These are phyloP conservation scores for Mycogone perniciosa DNA, from an alignment of 2,329 filamentous ascomycete genomes.

Conservation along the genomic window DNA sequence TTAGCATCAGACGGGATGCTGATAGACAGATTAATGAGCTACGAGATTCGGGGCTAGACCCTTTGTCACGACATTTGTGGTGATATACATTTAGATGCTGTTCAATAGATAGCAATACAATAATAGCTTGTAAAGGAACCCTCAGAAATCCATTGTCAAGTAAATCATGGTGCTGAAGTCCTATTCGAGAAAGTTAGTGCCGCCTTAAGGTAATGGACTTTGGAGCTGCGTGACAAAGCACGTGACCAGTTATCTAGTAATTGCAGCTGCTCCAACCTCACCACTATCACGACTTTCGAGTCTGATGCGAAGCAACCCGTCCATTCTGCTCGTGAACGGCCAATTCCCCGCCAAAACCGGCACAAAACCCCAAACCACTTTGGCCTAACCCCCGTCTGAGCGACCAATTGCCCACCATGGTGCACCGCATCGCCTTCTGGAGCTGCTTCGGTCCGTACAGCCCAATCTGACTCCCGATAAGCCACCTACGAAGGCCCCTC, in stretches of 20 bases:
- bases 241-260: conserved; percentile 4
- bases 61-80: too few species aligned
- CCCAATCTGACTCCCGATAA: neutral
- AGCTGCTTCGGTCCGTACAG: conserved; percentile 77
- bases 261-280: conserved; percentile 15
- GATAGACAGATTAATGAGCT: conserved; percentile 2
- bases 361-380: conserved; percentile 13
- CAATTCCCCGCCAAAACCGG: conserved; percentile 15
- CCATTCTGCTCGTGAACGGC: conserved; percentile 17
- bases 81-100: too few species aligned
- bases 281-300: conserved; percentile 21
- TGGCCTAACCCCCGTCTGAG: conserved; percentile 9
- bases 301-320: conserved; percentile 18
- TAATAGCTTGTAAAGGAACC: too few species aligned
- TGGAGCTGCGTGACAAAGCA: neutral
- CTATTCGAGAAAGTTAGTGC: too few species aligned
- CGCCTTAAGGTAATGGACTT: too few species aligned
- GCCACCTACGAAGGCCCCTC: neutral
- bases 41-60: neutral
- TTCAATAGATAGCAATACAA: too few species aligned
- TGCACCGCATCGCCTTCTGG: conserved; percentile 71
- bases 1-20: neutral
- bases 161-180: too few species aligned
- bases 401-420: conserved; percentile 41
- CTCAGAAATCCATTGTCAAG: too few species aligned